Percentiles rank a stretch among this genome's conserved stretches.
These are phyloP conservation scores for Ramaria sp. DNA, from an alignment of 768 basidiomycete species.

Conservation along the genomic window DNA sequence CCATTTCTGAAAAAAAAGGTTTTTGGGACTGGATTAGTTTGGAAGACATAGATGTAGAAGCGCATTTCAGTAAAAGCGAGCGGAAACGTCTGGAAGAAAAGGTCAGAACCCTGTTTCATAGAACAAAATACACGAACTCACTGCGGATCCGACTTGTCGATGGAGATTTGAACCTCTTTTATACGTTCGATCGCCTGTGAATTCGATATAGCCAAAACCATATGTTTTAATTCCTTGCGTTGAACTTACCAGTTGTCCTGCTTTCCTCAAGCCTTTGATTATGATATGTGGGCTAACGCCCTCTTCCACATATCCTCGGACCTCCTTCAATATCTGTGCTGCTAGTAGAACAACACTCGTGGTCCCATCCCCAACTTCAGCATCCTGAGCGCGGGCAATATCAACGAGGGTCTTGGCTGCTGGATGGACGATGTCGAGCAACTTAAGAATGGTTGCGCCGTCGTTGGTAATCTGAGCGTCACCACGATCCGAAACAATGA, in stretches of 20 bases:
- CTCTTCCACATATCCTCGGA: slow-evolving; percentile 87
- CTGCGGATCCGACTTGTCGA: slow-evolving; percentile 88
- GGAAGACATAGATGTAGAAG: slow-evolving; percentile 99
- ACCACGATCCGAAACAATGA: slow-evolving; percentile 88
- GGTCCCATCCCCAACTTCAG: slow-evolving; percentile 97
- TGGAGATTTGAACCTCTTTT: slow-evolving; percentile 78
- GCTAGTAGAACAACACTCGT: slow-evolving; percentile 93
- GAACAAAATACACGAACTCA: slow-evolving; percentile 28
- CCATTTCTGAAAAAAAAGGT: slow-evolving; percentile 98
- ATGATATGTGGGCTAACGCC: slow-evolving; percentile 96
- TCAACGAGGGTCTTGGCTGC: slow-evolving; percentile 97
- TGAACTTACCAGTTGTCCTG: slow-evolving; percentile 65
- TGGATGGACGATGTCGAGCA: slow-evolving; percentile 96
- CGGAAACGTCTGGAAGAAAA: slow-evolving; percentile 65
- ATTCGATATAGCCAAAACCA: background rate
- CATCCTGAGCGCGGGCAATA: slow-evolving; percentile 96
- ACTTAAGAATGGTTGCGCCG: slow-evolving; percentile 95
- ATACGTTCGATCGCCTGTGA: slow-evolving; percentile 50
- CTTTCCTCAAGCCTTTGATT: slow-evolving; percentile 90
- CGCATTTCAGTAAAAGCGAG: slow-evolving; percentile 90
- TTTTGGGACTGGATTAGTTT: slow-evolving; percentile 98
- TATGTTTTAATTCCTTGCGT: slow-evolving; percentile 8
- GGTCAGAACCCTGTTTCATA: background rate
- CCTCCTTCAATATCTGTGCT: slow-evolving; percentile 89
- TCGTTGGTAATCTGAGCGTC: slow-evolving; percentile 99